Conservation (phyloP, 2,329 filamentous ascomycete species). For the Claviceps humidiphila region DNA sequence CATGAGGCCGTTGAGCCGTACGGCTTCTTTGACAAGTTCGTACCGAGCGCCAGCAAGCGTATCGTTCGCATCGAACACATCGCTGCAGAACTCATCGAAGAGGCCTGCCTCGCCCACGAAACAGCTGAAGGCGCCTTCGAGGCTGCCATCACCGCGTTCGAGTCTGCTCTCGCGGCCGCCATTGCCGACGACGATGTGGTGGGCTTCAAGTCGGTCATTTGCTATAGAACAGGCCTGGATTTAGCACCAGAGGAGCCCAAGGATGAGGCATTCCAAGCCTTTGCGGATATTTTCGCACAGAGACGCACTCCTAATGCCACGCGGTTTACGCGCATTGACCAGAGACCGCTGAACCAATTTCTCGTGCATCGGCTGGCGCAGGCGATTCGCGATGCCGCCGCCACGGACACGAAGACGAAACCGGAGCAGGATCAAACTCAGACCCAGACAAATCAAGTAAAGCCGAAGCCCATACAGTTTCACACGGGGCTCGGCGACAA, state of each 20-base stretch:
- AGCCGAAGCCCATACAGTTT: constrained; percentile 61
- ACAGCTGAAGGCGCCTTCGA: constrained; percentile 14
- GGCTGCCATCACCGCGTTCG: constrained; percentile 23
- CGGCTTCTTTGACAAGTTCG: constrained; percentile 53
- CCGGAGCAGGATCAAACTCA: no score
- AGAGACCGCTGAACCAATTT: constrained; percentile 54
- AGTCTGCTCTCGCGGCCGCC: constrained; percentile 36
- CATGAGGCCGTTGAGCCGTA: constrained; percentile 44
- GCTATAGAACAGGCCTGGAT: constrained; percentile 63
- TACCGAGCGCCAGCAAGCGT: constrained; percentile 49
- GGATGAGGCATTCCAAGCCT: constrained; percentile 25
- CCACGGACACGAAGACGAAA: constrained; percentile 16
- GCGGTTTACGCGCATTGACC: constrained; percentile 41
- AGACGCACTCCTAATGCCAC: constrained; percentile 7
- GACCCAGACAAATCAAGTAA: no score
- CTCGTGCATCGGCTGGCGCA: constrained; percentile 52
- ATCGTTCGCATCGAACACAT: constrained; percentile 69
- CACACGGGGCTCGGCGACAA: constrained; percentile 75
- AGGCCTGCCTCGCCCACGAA: constrained; percentile 23
- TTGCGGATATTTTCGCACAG: constrained; percentile 22
- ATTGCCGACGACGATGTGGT: constrained; percentile 55
- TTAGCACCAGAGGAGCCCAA: constrained; percentile 34
- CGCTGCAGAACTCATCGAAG: constrained; percentile 47
- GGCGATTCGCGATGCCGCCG: constrained; percentile 34
- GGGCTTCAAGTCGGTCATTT: constrained; percentile 74